Base-by-base conservation (phyloP, 2,329 filamentous ascomycete genomes). In the Cytospora mali region DNA sequence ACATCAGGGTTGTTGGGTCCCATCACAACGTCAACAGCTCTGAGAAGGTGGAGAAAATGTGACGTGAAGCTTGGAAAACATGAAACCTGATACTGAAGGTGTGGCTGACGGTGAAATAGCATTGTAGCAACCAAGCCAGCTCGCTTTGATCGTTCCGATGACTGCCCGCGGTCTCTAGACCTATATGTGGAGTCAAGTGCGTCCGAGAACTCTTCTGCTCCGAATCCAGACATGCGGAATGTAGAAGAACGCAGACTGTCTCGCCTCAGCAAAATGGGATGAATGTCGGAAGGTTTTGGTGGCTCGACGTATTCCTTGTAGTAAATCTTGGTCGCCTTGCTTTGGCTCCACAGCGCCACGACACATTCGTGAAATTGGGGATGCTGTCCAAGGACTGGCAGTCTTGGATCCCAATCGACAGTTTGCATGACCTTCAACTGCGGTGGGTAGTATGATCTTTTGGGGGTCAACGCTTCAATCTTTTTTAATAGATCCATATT, bases 371-470 rank as follows among this genome's bases (percentile, higher is more conserved):
- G 71, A 49, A 83, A 82, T 0, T 69, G 68, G 0, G 74, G 74
- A 59, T 85, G 76, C 58, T 86, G 83, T 0, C 79, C 69, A 1
- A 81, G 65, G 6, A 73, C 75, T 1, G 75, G 73, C 0, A 85
- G 68, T 0, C 57, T n/a, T 0, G 62, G 0, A 0, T 68, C 58
- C 84, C 83, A 87, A 0, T 16, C 1, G 3, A 83, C 74, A 0
- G 53, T 73, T 59, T 87, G 80, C 81, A 86, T 85, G 0, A 73
- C 71, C 16, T 68, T 62, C 11, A 73, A n/a, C 9, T 78, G 28
- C 0, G 16, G 0, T 0, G 82, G 81, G 59, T 85, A 86, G 62
- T 75, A 86, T 0, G 46, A 18, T 33, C 81, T 70, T 2, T 10
- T 11, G 0, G 83, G 82, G 1, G 79, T 78, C 0, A 85, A 68